Conservation (phyloP, 208 protist species). For the Leptomonas pyrrhocoris region DNA sequence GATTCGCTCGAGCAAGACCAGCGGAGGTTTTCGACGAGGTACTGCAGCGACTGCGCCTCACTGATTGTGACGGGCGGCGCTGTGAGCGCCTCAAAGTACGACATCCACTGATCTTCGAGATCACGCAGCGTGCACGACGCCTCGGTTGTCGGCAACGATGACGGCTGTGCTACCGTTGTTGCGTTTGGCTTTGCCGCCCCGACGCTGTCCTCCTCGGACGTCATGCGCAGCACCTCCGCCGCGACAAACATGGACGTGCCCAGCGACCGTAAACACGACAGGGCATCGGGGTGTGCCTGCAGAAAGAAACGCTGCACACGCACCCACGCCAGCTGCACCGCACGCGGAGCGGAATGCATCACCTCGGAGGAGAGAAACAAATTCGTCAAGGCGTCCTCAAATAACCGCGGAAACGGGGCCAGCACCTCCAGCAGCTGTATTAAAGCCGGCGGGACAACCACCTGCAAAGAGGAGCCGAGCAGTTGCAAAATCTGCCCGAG, state of each 20-base stretch:
- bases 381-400: conserved; percentile 68
- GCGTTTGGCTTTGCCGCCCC: neutral
- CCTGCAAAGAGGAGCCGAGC: conserved; percentile 41
- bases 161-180: neutral
- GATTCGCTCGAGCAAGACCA: conserved; percentile 31
- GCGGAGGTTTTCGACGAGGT: conserved; percentile 44
- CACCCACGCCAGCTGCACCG: conserved; percentile 61
- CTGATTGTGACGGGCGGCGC: conserved; percentile 57
- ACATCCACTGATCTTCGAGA: conserved; percentile 59
- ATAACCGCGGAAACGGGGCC: conserved; percentile 38
- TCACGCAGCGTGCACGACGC: conserved; percentile 20
- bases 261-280: conserved; percentile 48
- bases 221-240: conserved; percentile 38
- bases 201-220: conserved; percentile 23
- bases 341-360: conserved; percentile 52
- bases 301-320: conserved; percentile 51
- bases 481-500: conserved; percentile 63
- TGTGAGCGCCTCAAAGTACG: conserved; percentile 62
- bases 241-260: conserved; percentile 70
- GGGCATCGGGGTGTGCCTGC: conserved; percentile 24
- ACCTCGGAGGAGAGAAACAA: conserved; percentile 83
- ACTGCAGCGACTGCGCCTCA: conserved; percentile 63
- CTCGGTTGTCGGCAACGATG: neutral
- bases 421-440: conserved; percentile 58
- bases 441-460: conserved; percentile 48